Percentiles rank a stretch among this genome's conserved stretches.
Conservation (phyloP, 768 basidiomycete species). For the Dacryopinax primogenitus region DNA sequence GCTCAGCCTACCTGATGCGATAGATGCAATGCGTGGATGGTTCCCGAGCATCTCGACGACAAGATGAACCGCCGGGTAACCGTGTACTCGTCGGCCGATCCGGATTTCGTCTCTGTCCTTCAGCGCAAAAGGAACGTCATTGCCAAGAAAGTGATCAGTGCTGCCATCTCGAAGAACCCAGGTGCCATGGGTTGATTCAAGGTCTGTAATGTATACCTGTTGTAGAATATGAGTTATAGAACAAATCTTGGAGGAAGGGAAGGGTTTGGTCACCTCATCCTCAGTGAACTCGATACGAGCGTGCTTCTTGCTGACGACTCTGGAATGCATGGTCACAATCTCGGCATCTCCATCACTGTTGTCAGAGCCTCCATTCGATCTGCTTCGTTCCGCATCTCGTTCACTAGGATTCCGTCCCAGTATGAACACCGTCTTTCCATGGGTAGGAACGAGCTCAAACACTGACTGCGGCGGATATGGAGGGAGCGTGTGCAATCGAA, state of each 20-base stretch:
- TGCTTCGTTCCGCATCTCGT: neutral
- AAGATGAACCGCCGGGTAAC: neutral
- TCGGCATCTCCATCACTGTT: neutral
- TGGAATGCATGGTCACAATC: neutral
- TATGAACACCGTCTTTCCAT: neutral
- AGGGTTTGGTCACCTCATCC: neutral
- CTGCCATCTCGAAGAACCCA: neutral
- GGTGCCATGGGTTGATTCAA: neutral
- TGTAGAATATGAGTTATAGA: neutral
- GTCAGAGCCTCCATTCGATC: neutral
- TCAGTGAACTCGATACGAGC: neutral
- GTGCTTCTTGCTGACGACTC: conserved; percentile 4
- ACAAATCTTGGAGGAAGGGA: neutral
- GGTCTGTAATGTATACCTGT: neutral
- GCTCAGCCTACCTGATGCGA: neutral
- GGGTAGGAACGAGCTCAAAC: neutral
- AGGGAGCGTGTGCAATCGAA: neutral
- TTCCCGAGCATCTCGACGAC: neutral
- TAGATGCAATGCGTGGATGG: neutral
- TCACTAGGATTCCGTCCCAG: neutral
- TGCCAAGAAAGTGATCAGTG: neutral
- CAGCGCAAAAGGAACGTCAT: neutral
- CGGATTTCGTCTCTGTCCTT: neutral
- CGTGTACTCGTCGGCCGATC: neutral
- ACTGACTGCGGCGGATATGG: conserved; percentile 1